phyloP scores from a whole-genome alignment of 208 protist genomes.

The Trypanosoma caninum region DNA sequence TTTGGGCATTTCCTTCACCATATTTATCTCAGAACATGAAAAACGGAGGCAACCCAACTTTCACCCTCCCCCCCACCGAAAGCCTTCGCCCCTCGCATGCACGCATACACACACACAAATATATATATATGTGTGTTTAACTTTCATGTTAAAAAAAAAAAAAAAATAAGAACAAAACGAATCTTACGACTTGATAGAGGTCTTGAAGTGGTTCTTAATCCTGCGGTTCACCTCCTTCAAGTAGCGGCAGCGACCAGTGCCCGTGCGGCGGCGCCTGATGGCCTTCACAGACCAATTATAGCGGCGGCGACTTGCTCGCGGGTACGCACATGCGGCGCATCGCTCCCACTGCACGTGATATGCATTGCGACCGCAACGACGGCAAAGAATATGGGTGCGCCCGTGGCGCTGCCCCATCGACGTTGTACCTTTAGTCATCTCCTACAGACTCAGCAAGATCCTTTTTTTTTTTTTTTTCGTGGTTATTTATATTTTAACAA shows the following conservation, averaged over 20 bases:
- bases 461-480: constrained; percentile 11
- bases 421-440: constrained; percentile 91
- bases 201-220: constrained; percentile 98
- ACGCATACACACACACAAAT: constrained; percentile 1
- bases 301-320: constrained; percentile 93
- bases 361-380: constrained; percentile 95
- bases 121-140: neutral
- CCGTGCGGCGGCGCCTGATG: constrained; percentile 97
- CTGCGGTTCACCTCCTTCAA: constrained; percentile 95
- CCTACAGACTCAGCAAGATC: constrained; percentile 26
- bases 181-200: constrained; percentile 64
- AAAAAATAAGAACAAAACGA: constrained; percentile 8
- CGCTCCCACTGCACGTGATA: constrained; percentile 98
- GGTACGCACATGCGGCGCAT: constrained; percentile 98
- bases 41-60: neutral
- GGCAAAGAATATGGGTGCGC: constrained; percentile 97
- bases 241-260: constrained; percentile 98
- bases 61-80: too few relatives aligned
- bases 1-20: neutral
- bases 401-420: constrained; percentile 89
- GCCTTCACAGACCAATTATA: constrained; percentile 98
- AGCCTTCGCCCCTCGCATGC: too few relatives aligned
- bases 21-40: neutral
- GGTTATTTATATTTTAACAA: too few relatives aligned
- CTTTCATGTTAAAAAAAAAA: neutral